phyloP scores from a whole-genome alignment of 257 asterid species.

The Cordia subcordata region DNA sequence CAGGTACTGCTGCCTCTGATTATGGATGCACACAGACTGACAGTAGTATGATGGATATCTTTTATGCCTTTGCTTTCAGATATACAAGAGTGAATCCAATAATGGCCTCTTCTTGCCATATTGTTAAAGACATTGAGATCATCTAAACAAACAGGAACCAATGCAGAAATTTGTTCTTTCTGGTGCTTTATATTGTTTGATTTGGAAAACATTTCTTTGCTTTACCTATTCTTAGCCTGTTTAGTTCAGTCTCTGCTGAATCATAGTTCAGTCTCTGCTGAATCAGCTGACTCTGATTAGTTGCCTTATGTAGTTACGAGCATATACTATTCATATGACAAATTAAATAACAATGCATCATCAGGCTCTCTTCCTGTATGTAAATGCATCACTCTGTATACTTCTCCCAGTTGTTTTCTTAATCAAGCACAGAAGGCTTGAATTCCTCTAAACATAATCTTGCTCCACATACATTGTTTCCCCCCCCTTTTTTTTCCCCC shows the following conservation, averaged over 20 bases:
- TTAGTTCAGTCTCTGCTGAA: background rate
- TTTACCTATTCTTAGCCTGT: background rate
- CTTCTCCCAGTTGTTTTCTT: no score
- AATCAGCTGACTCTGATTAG: no score
- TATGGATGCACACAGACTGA: background rate
- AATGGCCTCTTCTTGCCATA: background rate
- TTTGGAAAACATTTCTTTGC: background rate
- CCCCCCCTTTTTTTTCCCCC: no score
- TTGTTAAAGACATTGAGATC: background rate
- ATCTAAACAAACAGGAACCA: background rate
- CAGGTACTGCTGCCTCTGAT: slow-evolving; percentile 43
- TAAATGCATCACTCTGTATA: no score
- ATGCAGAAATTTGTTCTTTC: background rate
- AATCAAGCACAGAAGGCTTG: no score
- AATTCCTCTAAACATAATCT: no score
- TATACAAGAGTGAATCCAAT: background rate
- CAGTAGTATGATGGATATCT: background rate
- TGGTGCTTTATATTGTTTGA: background rate
- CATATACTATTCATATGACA: no score
- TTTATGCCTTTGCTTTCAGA: background rate
- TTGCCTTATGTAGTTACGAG: no score
- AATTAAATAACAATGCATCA: no score
- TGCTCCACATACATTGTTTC: no score
- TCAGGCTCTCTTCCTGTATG: no score
- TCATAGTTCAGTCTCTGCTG: background rate